Evolutionary conservation across 1,284 basidiomycete genomes (phyloP), one percentile per base, ranked within the genome.

Genomic region (Neonothopanus nambi): DNA sequence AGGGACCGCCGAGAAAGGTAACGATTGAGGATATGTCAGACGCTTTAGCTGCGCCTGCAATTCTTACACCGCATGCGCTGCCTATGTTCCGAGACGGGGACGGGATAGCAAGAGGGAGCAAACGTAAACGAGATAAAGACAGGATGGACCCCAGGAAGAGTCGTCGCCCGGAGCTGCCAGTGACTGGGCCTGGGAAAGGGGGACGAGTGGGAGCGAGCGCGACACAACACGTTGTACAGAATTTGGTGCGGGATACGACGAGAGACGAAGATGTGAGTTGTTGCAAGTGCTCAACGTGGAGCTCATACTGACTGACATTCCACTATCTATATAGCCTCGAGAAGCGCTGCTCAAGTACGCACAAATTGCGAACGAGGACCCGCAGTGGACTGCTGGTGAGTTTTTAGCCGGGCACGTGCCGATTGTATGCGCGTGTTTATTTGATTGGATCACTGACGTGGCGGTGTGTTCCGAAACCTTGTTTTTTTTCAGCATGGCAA

Each of bases 331-430:
- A n/a, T 75, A 98, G 91, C 96, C 96, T 28, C 87, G 96, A 59
- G 95, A 98, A 73, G 96, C 96, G 3, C 74, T 99, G 58, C 87
- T 99, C 78, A 94, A 89, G 72, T 98, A 96, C 65, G 96, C 95
- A 18, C 75, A 87, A 20, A 69, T 76, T 60, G 87, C 87, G 62
- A 84, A 92, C 26, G 73, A 79, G 55, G 87, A 95, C 66, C 89
- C 89, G 45, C 79, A 84, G 62, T 94, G 88, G 87, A 94, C 92
- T 28, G 73, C 70, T 71, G 91, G 91, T 88, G 71, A 77, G 87
- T 75, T 8, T 40, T n/a, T 5, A 40, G 43, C 43, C 43, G 24
- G 24, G 15, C 24, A 45, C 40, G 42, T 62, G 35, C 42, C 23
- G 23, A 28, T 54, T 33, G 17, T 28, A 26, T 36, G 44, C 52